These are phyloP conservation scores for Teratosphaeria destructans DNA, from an alignment of 2,329 filamentous ascomycete species.

Conservation along the genomic window DNA sequence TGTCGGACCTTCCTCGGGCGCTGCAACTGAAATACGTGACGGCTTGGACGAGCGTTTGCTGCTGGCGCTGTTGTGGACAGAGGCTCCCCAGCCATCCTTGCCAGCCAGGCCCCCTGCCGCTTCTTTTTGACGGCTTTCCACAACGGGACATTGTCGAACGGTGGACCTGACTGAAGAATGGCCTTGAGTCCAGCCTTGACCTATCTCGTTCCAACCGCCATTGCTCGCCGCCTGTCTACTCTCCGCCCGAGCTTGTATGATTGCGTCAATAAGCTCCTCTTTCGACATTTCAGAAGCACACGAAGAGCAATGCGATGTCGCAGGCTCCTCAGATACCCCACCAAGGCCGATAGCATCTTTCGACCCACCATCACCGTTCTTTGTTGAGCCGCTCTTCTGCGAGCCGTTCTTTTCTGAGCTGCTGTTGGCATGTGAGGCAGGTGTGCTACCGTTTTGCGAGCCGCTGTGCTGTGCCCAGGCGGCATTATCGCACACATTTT, in stretches of 20 bases:
- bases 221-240: neutral
- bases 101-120: neutral
- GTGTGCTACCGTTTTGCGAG: neutral
- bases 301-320: neutral
- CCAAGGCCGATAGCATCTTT: neutral
- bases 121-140: neutral
- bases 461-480: neutral
- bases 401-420: neutral
- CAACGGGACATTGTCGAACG: neutral
- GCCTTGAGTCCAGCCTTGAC: neutral
- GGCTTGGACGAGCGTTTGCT: neutral
- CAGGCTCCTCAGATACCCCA: neutral
- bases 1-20: constrained; percentile 5
- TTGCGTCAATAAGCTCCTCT: neutral
- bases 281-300: neutral
- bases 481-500: neutral
- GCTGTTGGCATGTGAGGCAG: neutral
- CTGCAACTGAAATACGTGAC: neutral
- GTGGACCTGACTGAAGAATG: neutral
- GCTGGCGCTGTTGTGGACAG: neutral
- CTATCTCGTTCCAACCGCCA: neutral
- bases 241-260: neutral
- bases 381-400: neutral
- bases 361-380: neutral
- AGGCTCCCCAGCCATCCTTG: neutral